Conservation (phyloP, 345 rosid species). For the Salix exigua region DNA sequence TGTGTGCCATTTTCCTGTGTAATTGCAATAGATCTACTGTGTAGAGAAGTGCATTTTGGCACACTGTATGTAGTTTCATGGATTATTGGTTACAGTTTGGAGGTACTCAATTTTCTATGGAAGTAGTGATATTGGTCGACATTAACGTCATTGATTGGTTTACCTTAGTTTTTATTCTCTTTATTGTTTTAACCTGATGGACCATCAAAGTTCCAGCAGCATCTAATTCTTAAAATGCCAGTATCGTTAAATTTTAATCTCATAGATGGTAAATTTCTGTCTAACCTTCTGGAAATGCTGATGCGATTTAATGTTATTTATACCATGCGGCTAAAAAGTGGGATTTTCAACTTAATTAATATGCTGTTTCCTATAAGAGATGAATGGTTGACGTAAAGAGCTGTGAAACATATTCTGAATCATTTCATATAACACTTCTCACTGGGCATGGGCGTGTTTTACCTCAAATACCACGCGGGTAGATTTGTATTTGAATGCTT, state of each 20-base stretch:
- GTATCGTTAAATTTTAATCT: neutral
- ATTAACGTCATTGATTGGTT: too few relatives aligned
- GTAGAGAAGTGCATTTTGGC: neutral
- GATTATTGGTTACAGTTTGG: neutral
- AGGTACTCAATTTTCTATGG: neutral
- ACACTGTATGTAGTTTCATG: neutral
- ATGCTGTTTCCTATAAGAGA: neutral
- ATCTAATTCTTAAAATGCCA: neutral
- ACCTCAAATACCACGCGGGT: neutral
- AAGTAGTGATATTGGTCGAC: neutral
- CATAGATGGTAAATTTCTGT: neutral
- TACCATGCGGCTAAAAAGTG: neutral
- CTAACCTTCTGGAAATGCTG: neutral
- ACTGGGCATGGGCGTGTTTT: neutral
- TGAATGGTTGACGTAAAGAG: neutral
- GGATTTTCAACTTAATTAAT: neutral
- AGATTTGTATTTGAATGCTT: neutral
- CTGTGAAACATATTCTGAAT: neutral
- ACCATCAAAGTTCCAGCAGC: neutral
- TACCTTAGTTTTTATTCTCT: too few relatives aligned
- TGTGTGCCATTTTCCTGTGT: neutral
- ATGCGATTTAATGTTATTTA: neutral
- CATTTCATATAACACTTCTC: neutral
- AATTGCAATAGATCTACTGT: slow-evolving; percentile 4
- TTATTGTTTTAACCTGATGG: too few relatives aligned